Evolutionary conservation across 345 rosid genomes (phyloP).

Genomic region (Citrus glauca): DNA sequence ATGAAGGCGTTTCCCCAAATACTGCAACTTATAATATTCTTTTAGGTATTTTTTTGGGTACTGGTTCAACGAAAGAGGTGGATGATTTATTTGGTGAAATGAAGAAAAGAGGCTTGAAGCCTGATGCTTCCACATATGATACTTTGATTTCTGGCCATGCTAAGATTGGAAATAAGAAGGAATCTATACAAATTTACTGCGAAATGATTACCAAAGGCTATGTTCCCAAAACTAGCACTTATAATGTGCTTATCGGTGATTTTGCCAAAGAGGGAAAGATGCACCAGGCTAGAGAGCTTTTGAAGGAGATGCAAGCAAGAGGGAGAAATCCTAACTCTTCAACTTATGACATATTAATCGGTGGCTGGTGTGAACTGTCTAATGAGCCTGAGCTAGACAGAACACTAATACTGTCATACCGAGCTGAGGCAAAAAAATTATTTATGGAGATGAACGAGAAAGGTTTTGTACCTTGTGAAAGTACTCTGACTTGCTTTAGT

Average conservation of each 20-base stretch:
- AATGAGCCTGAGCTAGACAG: constrained; percentile 47
- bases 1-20: constrained; percentile 55
- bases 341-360: constrained; percentile 66
- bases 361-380: constrained; percentile 67
- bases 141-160: constrained; percentile 63
- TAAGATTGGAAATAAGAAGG: constrained; percentile 67
- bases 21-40: constrained; percentile 64
- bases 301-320: constrained; percentile 72
- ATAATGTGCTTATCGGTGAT: constrained; percentile 62
- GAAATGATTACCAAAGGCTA: constrained; percentile 76
- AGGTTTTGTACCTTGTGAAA: constrained; percentile 58
- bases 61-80: constrained; percentile 46
- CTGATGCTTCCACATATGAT: constrained; percentile 63
- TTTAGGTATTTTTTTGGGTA: constrained; percentile 50
- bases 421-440: constrained; percentile 56
- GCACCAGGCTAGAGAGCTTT: constrained; percentile 72
- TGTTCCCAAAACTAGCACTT: constrained; percentile 72
- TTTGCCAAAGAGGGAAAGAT: constrained; percentile 67
- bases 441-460: constrained; percentile 63
- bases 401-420: constrained; percentile 39
- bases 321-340: constrained; percentile 58
- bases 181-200: constrained; percentile 56
- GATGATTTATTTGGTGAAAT: constrained; percentile 50
- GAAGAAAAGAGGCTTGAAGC: constrained; percentile 54
- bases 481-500: constrained; percentile 55